Evolutionary conservation across 2,329 filamentous ascomycete species (phyloP), one percentile per base, ranked within the genome.

Genomic region (Aulographum hederae): DNA sequence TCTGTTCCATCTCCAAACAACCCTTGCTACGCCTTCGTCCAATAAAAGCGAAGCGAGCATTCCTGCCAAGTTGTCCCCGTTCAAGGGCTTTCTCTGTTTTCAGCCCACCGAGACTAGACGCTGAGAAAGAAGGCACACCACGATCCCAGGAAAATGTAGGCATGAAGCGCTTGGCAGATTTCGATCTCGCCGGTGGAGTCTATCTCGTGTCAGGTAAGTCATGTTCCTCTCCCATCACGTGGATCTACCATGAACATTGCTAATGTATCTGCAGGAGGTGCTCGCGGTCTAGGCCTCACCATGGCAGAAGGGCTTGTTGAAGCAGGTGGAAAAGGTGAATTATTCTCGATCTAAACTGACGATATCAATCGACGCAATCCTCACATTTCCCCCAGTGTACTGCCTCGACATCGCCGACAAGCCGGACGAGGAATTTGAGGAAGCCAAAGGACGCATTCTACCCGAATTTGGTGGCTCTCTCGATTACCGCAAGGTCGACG

Each of bases 251-350:
- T 10, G 13, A 13, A 8, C 14, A 29, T 12, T 26, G 18, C 13
- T 26, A 17, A 26, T 18, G 4, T 18, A 6, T 11, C 18, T 5
- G 11, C 23, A 35, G 34, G 57, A 11, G 57, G 56, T 19, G 57
- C 47, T 3, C 46, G 55, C 28, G 57, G 57, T n/a, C 41, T 61
- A 5, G 57, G 57, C 15, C 41, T 61, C 15, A 48, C 50, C 5
- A 54, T 63, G 45, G 59, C 56, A 5, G 55, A 61, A 40, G 57
- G 55, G 11, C 41, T 64, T 32, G 52, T 58, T 30, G 56, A 64
- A 42, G 57, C 58, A 6, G 60, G 60, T 4, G 60, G 56, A 6
- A 54, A 58, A 41, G 58, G 58, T 58, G 42, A 28, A 38, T 33
- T 6, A 8, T 6, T 28, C 14, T 28, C 14, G 8, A 15, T 8